A percentile compares a stretch with the other conserved stretches of the same genome.
phyloP scores from a whole-genome alignment of 1,139 yeast genomes.

The Kurtzmaniella quercitrusa region DNA sequence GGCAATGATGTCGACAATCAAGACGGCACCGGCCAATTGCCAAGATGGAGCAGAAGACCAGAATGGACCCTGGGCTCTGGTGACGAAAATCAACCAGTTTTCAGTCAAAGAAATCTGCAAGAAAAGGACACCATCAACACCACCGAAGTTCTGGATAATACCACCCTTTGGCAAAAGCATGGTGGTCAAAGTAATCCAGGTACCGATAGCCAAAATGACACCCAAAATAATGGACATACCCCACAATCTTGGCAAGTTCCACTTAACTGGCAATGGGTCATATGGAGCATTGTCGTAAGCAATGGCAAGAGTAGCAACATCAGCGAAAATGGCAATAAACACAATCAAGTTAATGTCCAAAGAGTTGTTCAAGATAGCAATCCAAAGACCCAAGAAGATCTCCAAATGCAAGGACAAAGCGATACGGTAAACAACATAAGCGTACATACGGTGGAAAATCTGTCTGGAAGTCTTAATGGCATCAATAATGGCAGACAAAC shows the following conservation, averaged over 20 bases:
- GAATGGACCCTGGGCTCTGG: constrained; percentile 95
- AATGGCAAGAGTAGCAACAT: constrained; percentile 91
- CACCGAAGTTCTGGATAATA: constrained; percentile 92
- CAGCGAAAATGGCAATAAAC: constrained; percentile 92
- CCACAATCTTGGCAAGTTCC: constrained; percentile 98
- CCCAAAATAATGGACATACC: constrained; percentile 91
- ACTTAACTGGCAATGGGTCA: constrained; percentile 95
- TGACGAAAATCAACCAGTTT: constrained; percentile 93
- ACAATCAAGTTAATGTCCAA: constrained; percentile 84
- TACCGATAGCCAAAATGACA: constrained; percentile 76
- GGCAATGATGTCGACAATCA: constrained; percentile 82
- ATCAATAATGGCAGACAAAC: constrained; percentile 92
- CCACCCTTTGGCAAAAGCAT: constrained; percentile 79
- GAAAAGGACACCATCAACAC: constrained; percentile 86
- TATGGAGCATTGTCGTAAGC: constrained; percentile 98
- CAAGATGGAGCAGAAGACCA: constrained; percentile 90
- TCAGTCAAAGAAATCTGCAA: constrained; percentile 89
- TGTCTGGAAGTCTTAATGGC: constrained; percentile 92
- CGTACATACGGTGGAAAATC: constrained; percentile 98
- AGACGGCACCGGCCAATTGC: constrained; percentile 93
- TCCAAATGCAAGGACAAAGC: constrained; percentile 92
- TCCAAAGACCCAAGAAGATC: constrained; percentile 89
- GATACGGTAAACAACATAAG: constrained; percentile 94
- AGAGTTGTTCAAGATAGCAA: constrained; percentile 83
- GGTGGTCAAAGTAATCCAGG: constrained; percentile 89